Evolutionary conservation across 2,329 filamentous ascomycete species (phyloP).

Genomic region (Fonsecaea pedrosoi): DNA sequence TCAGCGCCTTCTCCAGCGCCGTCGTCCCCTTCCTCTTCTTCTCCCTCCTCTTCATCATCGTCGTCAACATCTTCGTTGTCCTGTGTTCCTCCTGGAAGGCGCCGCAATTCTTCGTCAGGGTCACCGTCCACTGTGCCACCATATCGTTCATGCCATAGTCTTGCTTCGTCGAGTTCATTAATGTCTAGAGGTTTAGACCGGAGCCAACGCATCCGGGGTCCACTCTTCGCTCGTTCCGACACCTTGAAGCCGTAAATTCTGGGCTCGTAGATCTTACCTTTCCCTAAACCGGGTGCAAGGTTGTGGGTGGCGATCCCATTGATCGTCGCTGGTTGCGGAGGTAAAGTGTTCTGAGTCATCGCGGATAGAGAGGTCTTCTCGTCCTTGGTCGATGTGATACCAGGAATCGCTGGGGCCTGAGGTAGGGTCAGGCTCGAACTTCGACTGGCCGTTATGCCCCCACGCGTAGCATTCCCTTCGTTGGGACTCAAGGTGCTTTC

Average conservation of each 20-base stretch:
- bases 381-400: conserved; percentile 41
- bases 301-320: conserved; percentile 90
- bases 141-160: conserved; percentile 47
- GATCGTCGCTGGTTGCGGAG: conserved; percentile 63
- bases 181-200: conserved; percentile 81
- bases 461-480: conserved; percentile 35
- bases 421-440: conserved; percentile 38
- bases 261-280: conserved; percentile 86
- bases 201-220: conserved; percentile 96
- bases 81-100: conserved; percentile 52
- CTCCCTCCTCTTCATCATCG: conserved; percentile 36
- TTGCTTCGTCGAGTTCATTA: conserved; percentile 78
- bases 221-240: conserved; percentile 84
- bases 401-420: conserved; percentile 42
- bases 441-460: conserved; percentile 37
- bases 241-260: conserved; percentile 97
- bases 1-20: conserved; percentile 46
- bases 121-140: conserved; percentile 42
- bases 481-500: conserved; percentile 40
- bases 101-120: conserved; percentile 46
- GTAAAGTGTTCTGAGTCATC: conserved; percentile 43
- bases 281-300: conserved; percentile 84
- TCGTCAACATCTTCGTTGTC: conserved; percentile 51
- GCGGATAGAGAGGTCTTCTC: conserved; percentile 45
- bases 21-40: conserved; percentile 46